Percentiles rank a stretch among this genome's conserved stretches.
Evolutionary conservation across 177 flowering plant species (phyloP).

Genomic region (Telopea speciosissima): DNA sequence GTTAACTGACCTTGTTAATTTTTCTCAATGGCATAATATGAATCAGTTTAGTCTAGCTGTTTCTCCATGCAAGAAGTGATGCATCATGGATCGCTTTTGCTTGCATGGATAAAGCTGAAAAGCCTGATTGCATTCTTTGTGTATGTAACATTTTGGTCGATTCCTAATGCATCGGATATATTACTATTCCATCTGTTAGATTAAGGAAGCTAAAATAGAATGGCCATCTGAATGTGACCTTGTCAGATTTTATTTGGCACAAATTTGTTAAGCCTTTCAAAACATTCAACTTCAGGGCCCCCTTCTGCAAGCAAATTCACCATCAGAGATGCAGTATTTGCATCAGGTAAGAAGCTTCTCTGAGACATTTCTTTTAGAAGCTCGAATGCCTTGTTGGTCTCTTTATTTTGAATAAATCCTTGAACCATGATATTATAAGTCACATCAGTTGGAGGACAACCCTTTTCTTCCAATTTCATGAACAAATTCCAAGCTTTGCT

Average conservation of each 20-base stretch:
- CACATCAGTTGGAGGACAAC: neutral
- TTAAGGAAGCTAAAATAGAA: too few relatives aligned
- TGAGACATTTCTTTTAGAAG: conserved; percentile 7
- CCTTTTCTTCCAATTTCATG: neutral
- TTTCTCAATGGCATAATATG: too few relatives aligned
- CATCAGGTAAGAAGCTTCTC: neutral
- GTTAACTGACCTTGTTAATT: too few relatives aligned
- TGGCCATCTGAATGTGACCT: too few relatives aligned
- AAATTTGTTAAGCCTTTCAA: neutral
- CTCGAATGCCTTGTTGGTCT: neutral
- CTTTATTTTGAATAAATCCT: neutral
- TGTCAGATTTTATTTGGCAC: neutral
- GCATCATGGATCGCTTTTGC: too few relatives aligned
- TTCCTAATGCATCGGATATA: too few relatives aligned
- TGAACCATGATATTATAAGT: neutral
- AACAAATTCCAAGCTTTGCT: neutral
- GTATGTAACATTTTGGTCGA: too few relatives aligned
- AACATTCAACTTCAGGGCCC: neutral
- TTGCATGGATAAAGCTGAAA: too few relatives aligned
- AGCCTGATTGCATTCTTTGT: too few relatives aligned
- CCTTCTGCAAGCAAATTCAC: conserved; percentile 3
- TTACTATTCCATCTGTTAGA: too few relatives aligned
- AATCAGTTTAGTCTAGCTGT: too few relatives aligned
- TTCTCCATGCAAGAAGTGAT: too few relatives aligned
- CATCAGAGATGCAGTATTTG: neutral